These are phyloP conservation scores for Sphaerulina vaccinii DNA, from an alignment of 2,329 filamentous ascomycete species.

Conservation along the genomic window DNA sequence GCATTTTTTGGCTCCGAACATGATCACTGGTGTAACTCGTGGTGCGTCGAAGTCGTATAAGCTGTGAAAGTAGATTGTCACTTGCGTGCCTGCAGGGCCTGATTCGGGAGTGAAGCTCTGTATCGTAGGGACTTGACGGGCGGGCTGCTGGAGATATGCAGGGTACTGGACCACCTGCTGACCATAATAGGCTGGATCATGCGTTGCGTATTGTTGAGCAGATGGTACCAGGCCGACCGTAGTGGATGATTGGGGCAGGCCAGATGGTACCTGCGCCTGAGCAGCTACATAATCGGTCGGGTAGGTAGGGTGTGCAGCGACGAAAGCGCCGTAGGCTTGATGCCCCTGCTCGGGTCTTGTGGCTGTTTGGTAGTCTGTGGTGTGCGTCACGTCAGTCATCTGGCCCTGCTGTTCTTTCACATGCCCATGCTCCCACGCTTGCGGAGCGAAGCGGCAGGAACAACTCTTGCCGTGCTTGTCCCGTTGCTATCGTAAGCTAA, in stretches of 20 bases:
- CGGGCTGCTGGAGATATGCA: slow-evolving; percentile 64
- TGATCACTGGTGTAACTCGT: slow-evolving; percentile 55
- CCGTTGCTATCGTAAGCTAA: slow-evolving; percentile 13
- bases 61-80: slow-evolving; percentile 72
- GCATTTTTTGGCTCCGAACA: slow-evolving; percentile 77
- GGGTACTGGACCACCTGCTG: slow-evolving; percentile 60
- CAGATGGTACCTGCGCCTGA: slow-evolving; percentile 52
- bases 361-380: slow-evolving; percentile 54
- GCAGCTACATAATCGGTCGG: slow-evolving; percentile 50
- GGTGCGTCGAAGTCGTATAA: slow-evolving; percentile 69
- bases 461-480: slow-evolving; percentile 11
- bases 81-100: slow-evolving; percentile 67
- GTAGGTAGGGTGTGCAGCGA: slow-evolving; percentile 49
- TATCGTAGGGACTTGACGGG: slow-evolving; percentile 62
- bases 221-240: slow-evolving; percentile 45
- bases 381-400: slow-evolving; percentile 50
- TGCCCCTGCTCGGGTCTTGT: slow-evolving; percentile 58
- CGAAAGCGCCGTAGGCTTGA: slow-evolving; percentile 49
- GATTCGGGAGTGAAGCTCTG: slow-evolving; percentile 67
- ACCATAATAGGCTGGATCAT: slow-evolving; percentile 50
- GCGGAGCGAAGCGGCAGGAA: slow-evolving; percentile 17
- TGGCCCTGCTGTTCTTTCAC: slow-evolving; percentile 32
- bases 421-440: slow-evolving; percentile 25
- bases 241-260: slow-evolving; percentile 45
- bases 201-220: slow-evolving; percentile 47